Conservation (phyloP, 306 rosid genomes). For the Quercus wislizeni region DNA sequence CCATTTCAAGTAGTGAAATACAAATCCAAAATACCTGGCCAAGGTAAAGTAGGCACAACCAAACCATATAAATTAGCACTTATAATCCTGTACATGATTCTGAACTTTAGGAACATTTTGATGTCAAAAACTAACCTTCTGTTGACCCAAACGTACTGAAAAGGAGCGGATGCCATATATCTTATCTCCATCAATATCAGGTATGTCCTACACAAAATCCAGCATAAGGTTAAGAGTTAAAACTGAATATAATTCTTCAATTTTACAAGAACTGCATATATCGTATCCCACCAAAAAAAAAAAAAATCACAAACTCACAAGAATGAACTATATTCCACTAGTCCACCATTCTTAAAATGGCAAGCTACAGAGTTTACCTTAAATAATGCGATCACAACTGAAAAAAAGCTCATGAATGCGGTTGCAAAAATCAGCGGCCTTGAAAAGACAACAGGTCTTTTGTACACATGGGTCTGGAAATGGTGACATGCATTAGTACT, state of each 20-base stretch:
- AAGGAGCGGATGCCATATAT: slow-evolving; percentile 78
- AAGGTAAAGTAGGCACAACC: slow-evolving; percentile 23
- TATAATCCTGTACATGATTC: slow-evolving; percentile 13
- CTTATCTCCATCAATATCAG: slow-evolving; percentile 94
- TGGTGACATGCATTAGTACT: slow-evolving; percentile 27
- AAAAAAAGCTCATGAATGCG: slow-evolving; percentile 98
- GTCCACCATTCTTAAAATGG: background rate
- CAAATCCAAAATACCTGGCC: slow-evolving; percentile 92
- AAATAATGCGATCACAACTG: slow-evolving; percentile 90
- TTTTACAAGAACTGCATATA: background rate
- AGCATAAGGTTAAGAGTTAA: slow-evolving; percentile 6
- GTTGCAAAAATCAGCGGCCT: slow-evolving; percentile 82
- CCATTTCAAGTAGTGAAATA: slow-evolving; percentile 79
- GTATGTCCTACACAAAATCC: slow-evolving; percentile 69
- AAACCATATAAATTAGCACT: slow-evolving; percentile 1
- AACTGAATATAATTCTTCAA: background rate
- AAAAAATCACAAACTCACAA: slow-evolving; percentile 10
- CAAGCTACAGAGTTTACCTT: slow-evolving; percentile 54
- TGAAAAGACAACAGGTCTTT: slow-evolving; percentile 73
- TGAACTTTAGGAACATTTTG: slow-evolving; percentile 16
- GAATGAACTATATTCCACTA: background rate
- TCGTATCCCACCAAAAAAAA: background rate
- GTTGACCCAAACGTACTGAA: slow-evolving; percentile 87
- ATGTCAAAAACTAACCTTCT: slow-evolving; percentile 48
- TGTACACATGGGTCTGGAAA: slow-evolving; percentile 79